Percentiles rank a stretch among this genome's conserved stretches.
These are phyloP conservation scores for Phytophthora ohioensis DNA, from an alignment of 352 stramenopile genomes.

Conservation along the genomic window DNA sequence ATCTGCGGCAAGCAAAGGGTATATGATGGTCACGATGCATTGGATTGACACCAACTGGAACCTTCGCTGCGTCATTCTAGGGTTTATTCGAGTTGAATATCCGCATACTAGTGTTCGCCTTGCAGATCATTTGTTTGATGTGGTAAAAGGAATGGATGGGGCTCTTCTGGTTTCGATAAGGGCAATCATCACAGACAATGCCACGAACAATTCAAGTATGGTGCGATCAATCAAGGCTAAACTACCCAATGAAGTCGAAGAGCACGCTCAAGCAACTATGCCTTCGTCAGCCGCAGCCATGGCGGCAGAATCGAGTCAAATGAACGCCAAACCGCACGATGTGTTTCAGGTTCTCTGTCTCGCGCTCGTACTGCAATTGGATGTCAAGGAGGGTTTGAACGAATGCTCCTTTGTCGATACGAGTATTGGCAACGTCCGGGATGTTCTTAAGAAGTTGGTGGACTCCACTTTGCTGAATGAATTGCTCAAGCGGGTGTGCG, in stretches of 20 bases:
- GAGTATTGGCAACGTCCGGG: slow-evolving; percentile 2
- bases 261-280: background rate
- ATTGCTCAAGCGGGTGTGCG: slow-evolving; percentile 8
- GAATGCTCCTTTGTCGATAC: slow-evolving; percentile 9
- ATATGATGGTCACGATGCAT: slow-evolving; percentile 36
- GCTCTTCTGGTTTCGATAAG: background rate
- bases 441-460: slow-evolving; percentile 16
- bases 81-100: slow-evolving; percentile 28
- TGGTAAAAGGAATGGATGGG: slow-evolving; percentile 15
- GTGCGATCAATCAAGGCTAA: background rate
- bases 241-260: background rate
- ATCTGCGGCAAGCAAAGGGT: slow-evolving; percentile 16
- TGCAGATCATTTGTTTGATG: slow-evolving; percentile 8
- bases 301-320: background rate
- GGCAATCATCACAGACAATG: slow-evolving; percentile 19
- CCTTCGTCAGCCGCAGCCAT: slow-evolving; percentile 2
- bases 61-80: slow-evolving; percentile 20
- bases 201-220: slow-evolving; percentile 11
- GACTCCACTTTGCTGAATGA: slow-evolving; percentile 1
- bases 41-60: slow-evolving; percentile 22
- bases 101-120: slow-evolving; percentile 6
- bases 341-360: slow-evolving; percentile 22
- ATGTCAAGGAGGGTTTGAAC: slow-evolving; percentile 14
- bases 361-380: slow-evolving; percentile 21
- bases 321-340: background rate